Percentiles rank a stretch among this genome's conserved stretches.
These are phyloP conservation scores for Cyclotella sp. DNA, from an alignment of 108 stramenopile genomes.

Conservation along the genomic window DNA sequence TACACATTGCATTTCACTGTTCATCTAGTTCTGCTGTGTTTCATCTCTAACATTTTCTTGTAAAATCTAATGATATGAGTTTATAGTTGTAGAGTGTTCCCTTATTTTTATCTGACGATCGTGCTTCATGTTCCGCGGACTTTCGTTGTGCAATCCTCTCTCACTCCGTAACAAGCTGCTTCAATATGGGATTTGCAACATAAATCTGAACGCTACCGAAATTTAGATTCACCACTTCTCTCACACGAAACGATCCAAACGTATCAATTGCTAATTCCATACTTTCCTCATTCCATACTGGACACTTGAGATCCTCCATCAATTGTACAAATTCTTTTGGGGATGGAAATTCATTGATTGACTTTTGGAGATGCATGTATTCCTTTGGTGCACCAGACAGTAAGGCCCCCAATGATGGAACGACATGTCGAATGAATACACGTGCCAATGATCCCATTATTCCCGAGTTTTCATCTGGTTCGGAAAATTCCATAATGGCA, in stretches of 20 bases:
- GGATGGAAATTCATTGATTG: slow-evolving; percentile 82
- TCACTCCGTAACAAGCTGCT: slow-evolving; percentile 41
- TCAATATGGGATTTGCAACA: slow-evolving; percentile 48
- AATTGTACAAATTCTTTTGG: slow-evolving; percentile 66
- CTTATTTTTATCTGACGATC: no score
- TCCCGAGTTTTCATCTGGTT: slow-evolving; percentile 61
- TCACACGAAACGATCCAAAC: slow-evolving; percentile 66
- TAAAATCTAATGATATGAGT: no score
- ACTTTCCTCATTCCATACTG: slow-evolving; percentile 25
- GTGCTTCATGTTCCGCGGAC: no score
- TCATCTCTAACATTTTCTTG: no score
- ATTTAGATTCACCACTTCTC: slow-evolving; percentile 69
- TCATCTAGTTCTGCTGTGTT: no score
- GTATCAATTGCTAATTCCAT: slow-evolving; percentile 31
- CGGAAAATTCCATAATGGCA: slow-evolving; percentile 86
- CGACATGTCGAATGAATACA: slow-evolving; percentile 75
- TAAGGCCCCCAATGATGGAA: slow-evolving; percentile 78
- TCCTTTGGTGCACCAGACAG: slow-evolving; percentile 76
- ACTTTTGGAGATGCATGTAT: slow-evolving; percentile 87
- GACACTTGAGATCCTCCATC: slow-evolving; percentile 64
- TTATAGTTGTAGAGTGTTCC: no score
- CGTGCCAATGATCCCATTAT: slow-evolving; percentile 66
- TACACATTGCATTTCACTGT: no score
- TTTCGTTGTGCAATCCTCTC: background rate
- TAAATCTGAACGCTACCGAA: slow-evolving; percentile 87